Percentiles rank a stretch among this genome's conserved stretches.
phyloP scores from a whole-genome alignment of 2,329 filamentous ascomycete species.

The Lomentospora prolificans region DNA sequence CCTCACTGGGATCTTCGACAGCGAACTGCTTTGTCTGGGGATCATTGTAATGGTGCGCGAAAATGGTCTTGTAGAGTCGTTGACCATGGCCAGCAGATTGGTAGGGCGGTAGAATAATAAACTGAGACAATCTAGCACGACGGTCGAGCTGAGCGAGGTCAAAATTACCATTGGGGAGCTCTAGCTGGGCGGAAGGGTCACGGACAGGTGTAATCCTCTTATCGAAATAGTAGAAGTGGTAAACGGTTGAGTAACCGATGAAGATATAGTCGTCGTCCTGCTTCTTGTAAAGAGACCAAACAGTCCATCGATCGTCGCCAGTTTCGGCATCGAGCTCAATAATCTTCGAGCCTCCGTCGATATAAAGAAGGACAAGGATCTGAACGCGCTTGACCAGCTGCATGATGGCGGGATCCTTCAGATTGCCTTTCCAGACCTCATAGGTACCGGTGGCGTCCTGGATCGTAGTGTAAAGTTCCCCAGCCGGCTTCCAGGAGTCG shows the following conservation, averaged over 20 bases:
- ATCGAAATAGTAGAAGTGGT: constrained; percentile 64
- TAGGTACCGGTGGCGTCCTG: constrained; percentile 53
- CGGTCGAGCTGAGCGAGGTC: constrained; percentile 56
- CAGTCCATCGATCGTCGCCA: constrained; percentile 69
- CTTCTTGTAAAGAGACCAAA: constrained; percentile 79
- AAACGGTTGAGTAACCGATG: constrained; percentile 82
- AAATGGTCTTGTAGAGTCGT: constrained; percentile 73
- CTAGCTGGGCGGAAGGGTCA: constrained; percentile 21
- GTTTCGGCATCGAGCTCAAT: constrained; percentile 42
- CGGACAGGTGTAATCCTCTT: constrained; percentile 31
- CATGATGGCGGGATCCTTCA: constrained; percentile 60
- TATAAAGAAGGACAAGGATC: constrained; percentile 75
- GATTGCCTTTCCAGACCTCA: constrained; percentile 74
- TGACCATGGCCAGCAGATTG: constrained; percentile 72
- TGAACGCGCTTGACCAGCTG: constrained; percentile 72
- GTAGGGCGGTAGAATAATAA: constrained; percentile 80
- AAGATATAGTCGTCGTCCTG: constrained; percentile 63
- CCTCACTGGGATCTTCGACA: constrained; percentile 86
- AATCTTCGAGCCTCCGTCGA: constrained; percentile 82
- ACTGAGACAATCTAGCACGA: constrained; percentile 83
- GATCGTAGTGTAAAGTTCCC: constrained; percentile 58
- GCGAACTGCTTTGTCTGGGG: constrained; percentile 71
- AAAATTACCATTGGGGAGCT: constrained; percentile 33
- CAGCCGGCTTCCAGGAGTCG: constrained; percentile 58
- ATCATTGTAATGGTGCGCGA: constrained; percentile 56